Percentiles rank a stretch among this genome's conserved stretches.
phyloP scores from a whole-genome alignment of 768 basidiomycete species.

The Amyloporia xantha region DNA sequence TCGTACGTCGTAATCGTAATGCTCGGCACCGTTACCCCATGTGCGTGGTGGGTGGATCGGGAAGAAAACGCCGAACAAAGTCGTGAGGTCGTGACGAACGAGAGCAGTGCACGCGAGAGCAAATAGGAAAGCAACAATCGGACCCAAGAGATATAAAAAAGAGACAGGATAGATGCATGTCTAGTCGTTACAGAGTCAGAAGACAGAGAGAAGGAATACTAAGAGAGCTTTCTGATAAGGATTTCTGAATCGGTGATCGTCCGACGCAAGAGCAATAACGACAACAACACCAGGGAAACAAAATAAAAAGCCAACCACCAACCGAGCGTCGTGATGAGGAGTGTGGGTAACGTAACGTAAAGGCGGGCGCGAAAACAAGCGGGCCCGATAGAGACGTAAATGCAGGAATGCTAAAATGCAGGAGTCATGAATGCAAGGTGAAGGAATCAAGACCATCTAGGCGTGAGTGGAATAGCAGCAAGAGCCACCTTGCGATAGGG shows the following conservation, averaged over 20 bases:
- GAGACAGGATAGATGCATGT: slow-evolving; percentile 43
- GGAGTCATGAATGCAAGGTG: neutral
- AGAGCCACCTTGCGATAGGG: no score
- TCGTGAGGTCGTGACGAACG: slow-evolving; percentile 4
- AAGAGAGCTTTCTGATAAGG: neutral
- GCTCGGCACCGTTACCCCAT: neutral
- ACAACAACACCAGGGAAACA: neutral
- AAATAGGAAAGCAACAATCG: slow-evolving; percentile 10
- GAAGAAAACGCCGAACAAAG: neutral
- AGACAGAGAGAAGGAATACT: slow-evolving; percentile 1
- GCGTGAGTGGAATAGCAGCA: neutral
- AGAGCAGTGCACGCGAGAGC: neutral
- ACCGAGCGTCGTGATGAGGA: no score
- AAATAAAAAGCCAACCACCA: no score
- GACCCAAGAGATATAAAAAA: slow-evolving; percentile 5
- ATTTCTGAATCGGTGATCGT: no score
- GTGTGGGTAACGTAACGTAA: no score
- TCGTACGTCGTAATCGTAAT: slow-evolving; percentile 6
- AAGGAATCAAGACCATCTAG: slow-evolving; percentile 6
- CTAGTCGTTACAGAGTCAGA: slow-evolving; percentile 56
- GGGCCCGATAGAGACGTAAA: neutral
- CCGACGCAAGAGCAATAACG: neutral
- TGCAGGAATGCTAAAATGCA: slow-evolving; percentile 1
- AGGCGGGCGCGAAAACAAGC: slow-evolving; percentile 7
- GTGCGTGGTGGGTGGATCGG: neutral